Evolutionary conservation across 495 filamentous ascomycete species (phyloP).

Genomic region (Penicillium verhagenii): DNA sequence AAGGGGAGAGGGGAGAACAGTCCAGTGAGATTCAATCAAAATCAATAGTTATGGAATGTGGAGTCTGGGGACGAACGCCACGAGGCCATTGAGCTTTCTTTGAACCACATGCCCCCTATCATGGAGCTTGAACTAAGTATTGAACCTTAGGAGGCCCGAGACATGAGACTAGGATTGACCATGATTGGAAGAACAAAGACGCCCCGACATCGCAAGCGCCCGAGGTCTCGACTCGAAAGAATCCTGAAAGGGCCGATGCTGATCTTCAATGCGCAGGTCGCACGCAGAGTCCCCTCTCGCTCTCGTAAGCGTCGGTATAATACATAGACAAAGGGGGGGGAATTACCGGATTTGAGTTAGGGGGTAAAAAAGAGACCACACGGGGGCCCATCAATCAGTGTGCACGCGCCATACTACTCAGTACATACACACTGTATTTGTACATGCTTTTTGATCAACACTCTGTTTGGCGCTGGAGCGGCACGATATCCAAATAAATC

Average conservation of each 20-base stretch:
- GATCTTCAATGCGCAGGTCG: conserved; percentile 4
- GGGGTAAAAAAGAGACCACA: neutral
- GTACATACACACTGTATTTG: too few species aligned
- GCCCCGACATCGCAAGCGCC: neutral
- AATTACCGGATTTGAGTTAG: neutral
- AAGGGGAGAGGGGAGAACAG: neutral
- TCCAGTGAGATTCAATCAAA: conserved; percentile 1
- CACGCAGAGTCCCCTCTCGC: too few species aligned
- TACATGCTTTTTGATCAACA: too few species aligned
- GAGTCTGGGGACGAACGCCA: conserved; percentile 24
- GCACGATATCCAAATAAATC: neutral
- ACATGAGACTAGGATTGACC: neutral
- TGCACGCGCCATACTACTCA: neutral
- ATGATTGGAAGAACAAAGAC: neutral
- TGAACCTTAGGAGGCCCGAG: neutral
- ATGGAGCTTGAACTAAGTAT: conserved; percentile 10
- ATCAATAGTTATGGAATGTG: conserved; percentile 21
- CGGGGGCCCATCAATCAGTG: neutral
- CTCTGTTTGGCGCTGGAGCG: neutral
- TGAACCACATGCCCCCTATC: conserved; percentile 19
- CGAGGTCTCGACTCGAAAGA: neutral
- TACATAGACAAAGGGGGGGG: too few species aligned
- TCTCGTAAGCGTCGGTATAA: too few species aligned
- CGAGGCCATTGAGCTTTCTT: conserved; percentile 13
- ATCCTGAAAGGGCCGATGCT: neutral